Evolutionary conservation across 495 filamentous ascomycete genomes (phyloP), one percentile per base, ranked within the genome.

Genomic region (Penicillium turbatum): DNA sequence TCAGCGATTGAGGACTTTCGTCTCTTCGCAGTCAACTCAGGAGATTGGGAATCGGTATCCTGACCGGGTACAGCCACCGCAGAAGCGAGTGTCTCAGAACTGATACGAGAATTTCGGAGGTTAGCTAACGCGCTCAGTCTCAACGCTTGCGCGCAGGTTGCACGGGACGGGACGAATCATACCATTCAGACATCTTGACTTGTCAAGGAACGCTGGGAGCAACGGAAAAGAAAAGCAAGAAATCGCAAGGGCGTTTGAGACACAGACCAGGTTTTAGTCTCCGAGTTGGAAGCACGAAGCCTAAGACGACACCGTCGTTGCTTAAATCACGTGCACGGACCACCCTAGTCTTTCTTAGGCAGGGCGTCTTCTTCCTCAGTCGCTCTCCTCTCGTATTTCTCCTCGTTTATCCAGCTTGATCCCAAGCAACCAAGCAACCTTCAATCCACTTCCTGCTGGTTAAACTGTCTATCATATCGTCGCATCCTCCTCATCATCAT

Each of bases 31-130:
- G 68, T 60, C 16, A 59, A 43, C 45, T 72, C 68, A 13, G 71
- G 65, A 2, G 69, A 66, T 29, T 66, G 46, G 2, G 41, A 43
- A 7, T 58, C 35, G 13, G 63, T 63, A 29, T 75, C 72, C 37
- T 68, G 62, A 4, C 83, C 81, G 21, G 85, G 85, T 5, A 87
- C 53, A 12, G 83, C 73, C 43, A 88, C 85, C 44, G 83, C 84
- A 10, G 86, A 88, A 16, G 85, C 82, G 51, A 88, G 78, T 29
- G 79, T 61, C 42, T 44, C 41, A 12, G 41, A 6, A 16, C 68
- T 72, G 30, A 39, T 29, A 13, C 24, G 29, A 13, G n/a, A 16
- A 27, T 13, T 36, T 47, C 24, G 2, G 4, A 9, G 6, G 21
- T 51, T 43, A 51, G 49, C 30, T 43, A 51, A 27, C 13, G 19